Evolutionary conservation across 2,329 filamentous ascomycete species (phyloP).

Genomic region (Cladosporium austrohemisphaericum): DNA sequence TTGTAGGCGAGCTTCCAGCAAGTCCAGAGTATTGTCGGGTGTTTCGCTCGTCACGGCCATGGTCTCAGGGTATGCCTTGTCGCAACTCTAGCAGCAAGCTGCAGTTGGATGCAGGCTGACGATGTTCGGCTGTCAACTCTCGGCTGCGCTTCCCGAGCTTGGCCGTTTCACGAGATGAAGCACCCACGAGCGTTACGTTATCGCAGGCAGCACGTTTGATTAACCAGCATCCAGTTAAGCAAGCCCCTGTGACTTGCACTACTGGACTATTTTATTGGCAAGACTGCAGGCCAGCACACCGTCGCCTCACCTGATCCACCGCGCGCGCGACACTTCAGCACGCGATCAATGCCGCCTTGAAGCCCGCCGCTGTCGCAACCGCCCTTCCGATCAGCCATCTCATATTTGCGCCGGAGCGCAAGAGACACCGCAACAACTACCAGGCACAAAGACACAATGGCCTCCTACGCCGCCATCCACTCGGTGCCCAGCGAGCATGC

Average conservation of each 20-base stretch:
- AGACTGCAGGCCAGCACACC: slow-evolving; percentile 11
- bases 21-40: slow-evolving; percentile 36
- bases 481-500: slow-evolving; percentile 35
- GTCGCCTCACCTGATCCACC: not conserved
- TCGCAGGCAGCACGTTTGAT: not conserved
- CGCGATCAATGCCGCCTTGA: slow-evolving; percentile 4
- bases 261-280: too few species aligned
- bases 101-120: too few species aligned
- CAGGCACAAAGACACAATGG: slow-evolving; percentile 32
- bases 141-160: too few species aligned
- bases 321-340: not conserved
- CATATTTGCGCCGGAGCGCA: not conserved
- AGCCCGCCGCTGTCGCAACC: not conserved
- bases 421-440: not conserved
- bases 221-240: too few species aligned
- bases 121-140: not conserved
- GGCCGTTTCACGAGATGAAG: too few species aligned
- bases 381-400: not conserved
- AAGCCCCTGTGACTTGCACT: too few species aligned
- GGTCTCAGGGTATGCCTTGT: not conserved
- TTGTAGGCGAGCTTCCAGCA: slow-evolving; percentile 44
- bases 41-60: slow-evolving; percentile 1
- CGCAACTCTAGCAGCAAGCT: not conserved
- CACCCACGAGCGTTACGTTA: too few species aligned
- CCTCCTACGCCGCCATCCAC: slow-evolving; percentile 45